These are phyloP conservation scores for Penicillium frequentans DNA, from an alignment of 2,329 filamentous ascomycete species.

Conservation along the genomic window DNA sequence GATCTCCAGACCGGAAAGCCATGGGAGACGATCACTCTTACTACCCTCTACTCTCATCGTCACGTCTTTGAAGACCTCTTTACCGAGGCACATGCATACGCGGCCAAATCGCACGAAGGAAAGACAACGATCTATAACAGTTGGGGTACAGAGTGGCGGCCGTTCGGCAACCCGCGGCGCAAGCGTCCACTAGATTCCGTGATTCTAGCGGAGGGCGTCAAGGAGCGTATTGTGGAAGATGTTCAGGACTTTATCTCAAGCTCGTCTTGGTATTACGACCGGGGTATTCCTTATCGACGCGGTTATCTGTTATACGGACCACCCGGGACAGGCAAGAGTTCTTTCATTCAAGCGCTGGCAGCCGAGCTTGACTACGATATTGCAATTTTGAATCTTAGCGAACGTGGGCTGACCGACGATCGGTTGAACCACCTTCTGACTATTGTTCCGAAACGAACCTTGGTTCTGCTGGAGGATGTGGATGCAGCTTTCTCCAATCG, in stretches of 20 bases:
- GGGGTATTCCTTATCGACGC: constrained; percentile 89
- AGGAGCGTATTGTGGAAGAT: constrained; percentile 76
- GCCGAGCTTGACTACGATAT: constrained; percentile 92
- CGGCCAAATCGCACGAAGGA: constrained; percentile 77
- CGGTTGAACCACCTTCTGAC: constrained; percentile 82
- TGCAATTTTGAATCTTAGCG: constrained; percentile 86
- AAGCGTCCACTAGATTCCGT: constrained; percentile 89
- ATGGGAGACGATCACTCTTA: constrained; percentile 91
- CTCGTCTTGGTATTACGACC: constrained; percentile 85
- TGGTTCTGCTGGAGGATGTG: constrained; percentile 84
- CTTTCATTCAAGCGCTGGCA: constrained; percentile 92
- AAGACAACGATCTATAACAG: constrained; percentile 92
- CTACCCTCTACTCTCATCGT: constrained; percentile 84
- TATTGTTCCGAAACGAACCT: constrained; percentile 77
- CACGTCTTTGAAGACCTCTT: constrained; percentile 91
- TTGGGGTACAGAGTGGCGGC: constrained; percentile 79
- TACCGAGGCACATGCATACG: constrained; percentile 77
- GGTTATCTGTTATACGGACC: constrained; percentile 89
- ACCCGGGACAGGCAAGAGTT: constrained; percentile 89
- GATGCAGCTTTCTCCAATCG: constrained; percentile 88
- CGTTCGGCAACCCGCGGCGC: constrained; percentile 77
- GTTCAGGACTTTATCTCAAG: constrained; percentile 78
- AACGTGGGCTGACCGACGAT: constrained; percentile 85
- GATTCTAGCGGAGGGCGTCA: constrained; percentile 78
- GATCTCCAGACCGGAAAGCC: constrained; percentile 80